These are phyloP conservation scores for Lablab purpureus DNA, from an alignment of 306 rosid species.

Conservation along the genomic window DNA sequence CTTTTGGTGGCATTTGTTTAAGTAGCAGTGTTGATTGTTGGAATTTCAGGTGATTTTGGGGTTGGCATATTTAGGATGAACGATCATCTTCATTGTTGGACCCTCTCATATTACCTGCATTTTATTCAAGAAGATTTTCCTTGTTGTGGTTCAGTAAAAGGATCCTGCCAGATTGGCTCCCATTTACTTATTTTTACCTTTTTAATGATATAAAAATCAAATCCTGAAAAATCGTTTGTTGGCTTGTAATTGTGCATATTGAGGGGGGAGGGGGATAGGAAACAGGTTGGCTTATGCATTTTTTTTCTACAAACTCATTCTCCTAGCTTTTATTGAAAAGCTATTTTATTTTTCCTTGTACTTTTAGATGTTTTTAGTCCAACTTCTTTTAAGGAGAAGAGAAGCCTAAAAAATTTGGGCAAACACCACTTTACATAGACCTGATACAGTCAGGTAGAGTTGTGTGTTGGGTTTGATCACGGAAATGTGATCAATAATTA, in stretches of 20 bases:
- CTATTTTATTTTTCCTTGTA: neutral
- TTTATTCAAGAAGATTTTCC: slow-evolving; percentile 76
- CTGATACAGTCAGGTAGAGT: neutral
- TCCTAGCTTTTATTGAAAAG: neutral
- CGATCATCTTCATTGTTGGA: slow-evolving; percentile 60
- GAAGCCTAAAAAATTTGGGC: neutral
- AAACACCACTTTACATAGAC: neutral
- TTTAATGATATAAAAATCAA: neutral
- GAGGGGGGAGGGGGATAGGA: neutral
- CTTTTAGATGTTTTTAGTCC: neutral
- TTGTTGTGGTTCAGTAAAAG: slow-evolving; percentile 63
- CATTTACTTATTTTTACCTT: slow-evolving; percentile 54
- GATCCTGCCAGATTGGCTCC: slow-evolving; percentile 65
- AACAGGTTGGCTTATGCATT: neutral
- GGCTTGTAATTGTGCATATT: neutral
- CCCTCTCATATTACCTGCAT: slow-evolving; percentile 79
- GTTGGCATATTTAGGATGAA: slow-evolving; percentile 70
- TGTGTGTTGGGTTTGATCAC: neutral
- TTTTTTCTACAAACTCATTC: neutral
- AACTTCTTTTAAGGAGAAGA: neutral
- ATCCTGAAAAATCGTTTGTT: neutral
- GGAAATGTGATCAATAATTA: neutral
- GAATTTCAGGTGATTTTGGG: slow-evolving; percentile 72
- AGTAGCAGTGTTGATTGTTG: slow-evolving; percentile 66
- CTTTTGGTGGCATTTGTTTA: slow-evolving; percentile 27